Conservation (phyloP, 2,329 filamentous ascomycete genomes). For the Aspergillus arachidicola region DNA sequence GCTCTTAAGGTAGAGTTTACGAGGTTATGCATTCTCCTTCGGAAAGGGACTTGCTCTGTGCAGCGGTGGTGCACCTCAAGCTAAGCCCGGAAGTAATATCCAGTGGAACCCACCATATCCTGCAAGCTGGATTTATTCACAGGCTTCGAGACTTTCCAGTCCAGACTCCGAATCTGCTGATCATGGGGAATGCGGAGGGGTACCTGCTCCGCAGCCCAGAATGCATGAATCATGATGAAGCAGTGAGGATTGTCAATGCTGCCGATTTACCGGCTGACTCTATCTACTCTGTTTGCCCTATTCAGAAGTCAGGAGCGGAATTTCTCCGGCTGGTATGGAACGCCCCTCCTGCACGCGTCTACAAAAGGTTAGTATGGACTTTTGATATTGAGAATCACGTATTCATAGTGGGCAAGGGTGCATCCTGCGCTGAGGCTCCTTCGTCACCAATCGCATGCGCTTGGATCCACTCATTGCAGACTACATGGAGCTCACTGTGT, state of each 20-base stretch:
- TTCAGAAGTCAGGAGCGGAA: constrained; percentile 9
- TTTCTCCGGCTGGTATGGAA: constrained; percentile 26
- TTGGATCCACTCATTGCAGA: constrained; percentile 1
- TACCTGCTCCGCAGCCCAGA: constrained; percentile 18
- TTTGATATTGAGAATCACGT: background rate
- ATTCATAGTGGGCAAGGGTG: constrained; percentile 5
- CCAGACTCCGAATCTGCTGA: constrained; percentile 7
- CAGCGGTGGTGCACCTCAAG: background rate
- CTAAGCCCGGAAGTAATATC: background rate
- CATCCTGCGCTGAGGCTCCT: constrained; percentile 8
- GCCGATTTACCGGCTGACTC: constrained; percentile 21
- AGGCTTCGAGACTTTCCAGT: background rate
- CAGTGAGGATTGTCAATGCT: constrained; percentile 9
- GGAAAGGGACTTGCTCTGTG: background rate
- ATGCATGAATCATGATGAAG: constrained; percentile 20
- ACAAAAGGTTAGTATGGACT: constrained; percentile 16
- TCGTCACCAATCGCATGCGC: constrained; percentile 4
- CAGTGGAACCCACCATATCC: background rate
- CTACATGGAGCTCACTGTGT: constrained; percentile 15
- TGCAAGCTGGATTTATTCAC: background rate
- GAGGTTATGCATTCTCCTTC: constrained; percentile 1
- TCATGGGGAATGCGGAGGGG: constrained; percentile 21
- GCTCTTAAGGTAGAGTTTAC: constrained; percentile 2
- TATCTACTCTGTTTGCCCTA: constrained; percentile 12
- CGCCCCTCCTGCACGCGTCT: constrained; percentile 11